Base-by-base conservation (phyloP, 495 filamentous ascomycete genomes). In the Usnea hakonensis region DNA sequence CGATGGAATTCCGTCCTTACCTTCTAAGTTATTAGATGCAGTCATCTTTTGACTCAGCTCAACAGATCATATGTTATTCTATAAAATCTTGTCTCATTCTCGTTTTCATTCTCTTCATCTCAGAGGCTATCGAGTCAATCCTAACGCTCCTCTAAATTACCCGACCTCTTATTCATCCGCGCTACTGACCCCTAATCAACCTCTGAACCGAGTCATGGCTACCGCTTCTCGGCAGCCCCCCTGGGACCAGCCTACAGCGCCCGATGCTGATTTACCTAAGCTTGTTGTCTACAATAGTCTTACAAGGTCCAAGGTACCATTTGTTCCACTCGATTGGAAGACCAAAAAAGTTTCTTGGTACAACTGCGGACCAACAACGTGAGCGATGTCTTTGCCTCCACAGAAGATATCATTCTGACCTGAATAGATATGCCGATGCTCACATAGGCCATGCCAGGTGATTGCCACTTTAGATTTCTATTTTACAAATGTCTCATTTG, bases 361-460 rank as follows among this genome's bases (percentile, higher is more conserved):
- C 75, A 87, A 83, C 48, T 95, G 90, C 76, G 90, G 93, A 1
- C 93, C 93, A 54, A 97, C 93, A 13, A 90, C 95, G 21, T 97
- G 95, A 72, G 58, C 33, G 46, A 46, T 7, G 30, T 44, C 23
- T 1, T 11, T 30, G 5, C 55, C 30, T 43, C n/a, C 16, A 14
- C n/a, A 13, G 8, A 8, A 33, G 26, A 10, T 37, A 16, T 10
- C 16, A 36, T 35, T 33, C 40, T 62, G 32, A 62, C 26, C 11
- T 0, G n/a, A 17, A 6, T 9, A 56, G 53, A 38, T 56, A 35
- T 36, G 55, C 95, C 71, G 87, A 90, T 75, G 82, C 88, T 61
- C 90, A 96, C 82, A 74, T 96, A 43, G 93, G 92, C 28, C 92
- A 96, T 75, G 90, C 90, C 14, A 79, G 91, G 46, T 50, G 58